Base-by-base conservation (phyloP, 2,329 filamentous ascomycete species). In the Venturia oleaginea region DNA sequence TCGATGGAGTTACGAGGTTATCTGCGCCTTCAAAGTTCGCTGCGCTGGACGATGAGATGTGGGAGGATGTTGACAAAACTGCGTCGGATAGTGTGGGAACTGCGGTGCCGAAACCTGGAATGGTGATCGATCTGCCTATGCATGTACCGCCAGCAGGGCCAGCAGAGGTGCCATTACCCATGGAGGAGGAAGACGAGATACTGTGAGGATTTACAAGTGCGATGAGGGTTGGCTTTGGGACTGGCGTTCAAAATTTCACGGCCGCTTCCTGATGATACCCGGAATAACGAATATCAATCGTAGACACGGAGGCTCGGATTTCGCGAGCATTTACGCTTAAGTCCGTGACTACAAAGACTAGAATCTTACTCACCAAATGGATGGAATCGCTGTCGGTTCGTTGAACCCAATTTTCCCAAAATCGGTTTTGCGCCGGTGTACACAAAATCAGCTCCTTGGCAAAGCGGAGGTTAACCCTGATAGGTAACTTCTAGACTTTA, bases 1-100 rank as follows among this genome's bases (percentile, higher is more conserved):
- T 37, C 13, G 62, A 51, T 51, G 62, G 46, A 2, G 37, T 22
- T 1, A 64, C 61, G 55, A 64, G 38, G 4, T 57, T 34, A 22
- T 57, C 34, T 19, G 38, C 54, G 15, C 34, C 54, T 3, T 38
- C 34, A 8, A 61, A 51, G 42, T 65, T 65, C 13, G 42, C 30
- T 19, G 64, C 22, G 5, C 40, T 62, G 7, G 62, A 66, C 22
- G 67, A 65, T 17, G 67, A 71, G 65, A 65, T 68, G 65, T 55
- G 59, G 63, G 67, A 64, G 54, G 62, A 42, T 24, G 69, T 69
- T 62, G 68, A 66, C 43, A 32, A n/a, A 37, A 24, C 30, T 51
- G 64, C n/a, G 3, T 65, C 59, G n/a, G 40, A 48, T 5, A 48
- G 22, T 19, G 30, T 27, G 11, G 37, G n/a, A n/a, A 40, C n/a